These are phyloP conservation scores for Fusarium multiceps DNA, from an alignment of 2,329 filamentous ascomycete genomes.

Conservation along the genomic window DNA sequence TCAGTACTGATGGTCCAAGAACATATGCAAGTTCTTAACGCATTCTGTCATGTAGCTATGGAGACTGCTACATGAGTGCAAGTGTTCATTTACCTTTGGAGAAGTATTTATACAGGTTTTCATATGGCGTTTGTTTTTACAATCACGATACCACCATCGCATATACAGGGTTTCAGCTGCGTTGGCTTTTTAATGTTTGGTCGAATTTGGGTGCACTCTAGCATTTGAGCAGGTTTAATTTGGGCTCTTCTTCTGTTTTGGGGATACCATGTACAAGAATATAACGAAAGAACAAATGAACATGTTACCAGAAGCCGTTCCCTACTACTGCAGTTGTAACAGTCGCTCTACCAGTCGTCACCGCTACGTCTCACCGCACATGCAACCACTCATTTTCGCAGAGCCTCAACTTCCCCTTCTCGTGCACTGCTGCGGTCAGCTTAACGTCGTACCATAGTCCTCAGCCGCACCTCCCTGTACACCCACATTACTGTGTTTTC, in stretches of 20 bases:
- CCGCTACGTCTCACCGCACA: not conserved
- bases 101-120: not conserved
- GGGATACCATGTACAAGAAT: not conserved
- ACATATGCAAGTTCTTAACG: not conserved
- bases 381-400: conserved; percentile 5
- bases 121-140: not conserved
- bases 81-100: not conserved
- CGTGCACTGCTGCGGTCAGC: not conserved
- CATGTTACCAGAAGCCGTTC: not conserved
- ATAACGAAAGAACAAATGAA: not conserved
- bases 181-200: conserved; percentile 4
- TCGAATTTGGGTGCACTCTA: not conserved
- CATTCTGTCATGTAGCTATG: not conserved
- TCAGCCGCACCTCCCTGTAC: not conserved
- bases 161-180: not conserved
- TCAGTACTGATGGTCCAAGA: not conserved
- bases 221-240: not conserved
- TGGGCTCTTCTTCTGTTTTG: not conserved
- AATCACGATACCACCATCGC: conserved; percentile 24
- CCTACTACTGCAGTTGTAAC: not conserved
- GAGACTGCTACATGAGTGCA: not conserved
- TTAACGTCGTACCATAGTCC: not conserved
- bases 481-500: not conserved
- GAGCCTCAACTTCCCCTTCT: conserved; percentile 11
- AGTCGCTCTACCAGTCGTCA: not conserved